Evolutionary conservation across 306 rosid species (phyloP).

Genomic region (Echinosophora koreensis): DNA sequence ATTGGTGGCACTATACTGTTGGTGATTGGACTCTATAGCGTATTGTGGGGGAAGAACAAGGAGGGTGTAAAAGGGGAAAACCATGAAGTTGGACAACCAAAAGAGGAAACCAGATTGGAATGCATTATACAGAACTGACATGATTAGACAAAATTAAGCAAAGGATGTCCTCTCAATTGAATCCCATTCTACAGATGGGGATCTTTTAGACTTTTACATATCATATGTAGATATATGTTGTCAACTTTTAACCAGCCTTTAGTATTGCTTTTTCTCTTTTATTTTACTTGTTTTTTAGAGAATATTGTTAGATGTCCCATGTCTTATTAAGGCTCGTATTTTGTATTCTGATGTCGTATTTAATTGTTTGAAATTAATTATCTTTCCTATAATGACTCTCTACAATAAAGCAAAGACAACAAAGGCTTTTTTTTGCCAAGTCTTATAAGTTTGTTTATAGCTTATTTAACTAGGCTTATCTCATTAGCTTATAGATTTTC

Average conservation of each 20-base stretch:
- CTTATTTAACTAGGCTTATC: too few relatives aligned
- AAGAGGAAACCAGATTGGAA: conserved; percentile 59
- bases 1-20: conserved; percentile 78
- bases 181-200: conserved; percentile 25
- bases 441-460: too few relatives aligned
- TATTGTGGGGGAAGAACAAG: conserved; percentile 86
- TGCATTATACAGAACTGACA: conserved; percentile 58
- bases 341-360: neutral
- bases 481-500: too few relatives aligned
- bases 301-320: conserved; percentile 6
- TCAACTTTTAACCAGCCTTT: conserved; percentile 25
- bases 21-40: conserved; percentile 79
- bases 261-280: neutral
- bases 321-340: neutral
- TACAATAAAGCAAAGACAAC: too few relatives aligned
- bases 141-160: conserved; percentile 31
- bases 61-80: conserved; percentile 50
- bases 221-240: conserved; percentile 29
- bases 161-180: conserved; percentile 22
- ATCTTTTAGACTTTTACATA: conserved; percentile 1
- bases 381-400: neutral
- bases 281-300: neutral
- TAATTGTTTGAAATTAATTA: neutral
- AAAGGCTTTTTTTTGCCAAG: too few relatives aligned
- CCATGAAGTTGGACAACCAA: conserved; percentile 46